Evolutionary conservation across 75 land plant genomes (phyloP).

Genomic region (Pseudotsuga menziesii): DNA sequence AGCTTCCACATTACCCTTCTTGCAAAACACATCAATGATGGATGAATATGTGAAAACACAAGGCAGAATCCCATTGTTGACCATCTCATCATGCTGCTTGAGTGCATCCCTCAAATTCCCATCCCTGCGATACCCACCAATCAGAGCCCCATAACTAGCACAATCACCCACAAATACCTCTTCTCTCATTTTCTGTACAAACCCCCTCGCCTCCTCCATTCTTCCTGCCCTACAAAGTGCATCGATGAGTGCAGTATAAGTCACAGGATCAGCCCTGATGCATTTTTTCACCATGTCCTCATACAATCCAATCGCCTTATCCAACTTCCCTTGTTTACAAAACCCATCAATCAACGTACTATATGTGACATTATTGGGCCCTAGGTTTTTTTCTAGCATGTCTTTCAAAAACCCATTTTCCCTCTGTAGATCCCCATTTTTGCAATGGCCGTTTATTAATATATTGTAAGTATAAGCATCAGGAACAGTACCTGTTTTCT

Average conservation of each 20-base stretch:
- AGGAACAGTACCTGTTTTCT: conserved; percentile 21
- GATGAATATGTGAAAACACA: conserved; percentile 12
- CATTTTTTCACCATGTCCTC: conserved; percentile 28
- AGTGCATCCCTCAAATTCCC: conserved; percentile 31
- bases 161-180: conserved; percentile 25
- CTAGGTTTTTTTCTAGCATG: conserved; percentile 32
- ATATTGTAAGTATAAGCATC: conserved; percentile 23
- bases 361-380: conserved; percentile 56
- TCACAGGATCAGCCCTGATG: conserved; percentile 35
- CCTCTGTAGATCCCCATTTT: conserved; percentile 25
- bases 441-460: conserved; percentile 23
- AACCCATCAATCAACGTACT: too few relatives aligned
- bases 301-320: conserved; percentile 42
- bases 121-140: conserved; percentile 23
- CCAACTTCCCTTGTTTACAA: conserved; percentile 46
- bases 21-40: conserved; percentile 10
- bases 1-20: conserved; percentile 16
- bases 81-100: conserved; percentile 24
- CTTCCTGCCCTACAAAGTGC: conserved; percentile 36
- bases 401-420: conserved; percentile 44
- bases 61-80: conserved; percentile 16
- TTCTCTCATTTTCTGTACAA: conserved; percentile 33
- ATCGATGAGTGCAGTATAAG: conserved; percentile 29
- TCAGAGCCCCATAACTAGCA: conserved; percentile 41
- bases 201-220: conserved; percentile 25